Evolutionary conservation across 768 basidiomycete species (phyloP).

Genomic region (Asterophora parasitica): DNA sequence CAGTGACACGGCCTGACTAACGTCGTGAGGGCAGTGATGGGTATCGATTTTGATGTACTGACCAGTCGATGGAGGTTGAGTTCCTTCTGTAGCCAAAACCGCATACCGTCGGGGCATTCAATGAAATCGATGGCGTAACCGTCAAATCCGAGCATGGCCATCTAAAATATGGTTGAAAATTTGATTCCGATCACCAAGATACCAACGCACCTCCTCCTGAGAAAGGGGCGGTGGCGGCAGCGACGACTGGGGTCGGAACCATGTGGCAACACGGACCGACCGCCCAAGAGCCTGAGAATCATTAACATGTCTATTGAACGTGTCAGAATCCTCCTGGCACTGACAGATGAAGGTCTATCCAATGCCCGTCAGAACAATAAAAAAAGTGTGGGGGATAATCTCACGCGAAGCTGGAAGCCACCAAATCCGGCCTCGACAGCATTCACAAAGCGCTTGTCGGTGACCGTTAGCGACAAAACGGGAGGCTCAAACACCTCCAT

Average conservation of each 20-base stretch:
- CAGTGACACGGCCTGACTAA: conserved; percentile 55
- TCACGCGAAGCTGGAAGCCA: conserved; percentile 57
- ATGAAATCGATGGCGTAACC: conserved; percentile 82
- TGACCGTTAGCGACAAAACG: conserved; percentile 63
- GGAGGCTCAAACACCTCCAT: conserved; percentile 88
- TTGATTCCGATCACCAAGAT: background rate
- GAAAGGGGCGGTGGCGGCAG: conserved; percentile 51
- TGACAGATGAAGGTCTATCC: conserved; percentile 83
- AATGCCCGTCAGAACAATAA: too few relatives aligned
- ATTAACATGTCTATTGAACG: conserved; percentile 63
- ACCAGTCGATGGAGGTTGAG: conserved; percentile 73
- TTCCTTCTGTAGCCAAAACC: conserved; percentile 62
- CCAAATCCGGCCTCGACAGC: conserved; percentile 74
- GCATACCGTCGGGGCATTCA: conserved; percentile 69
- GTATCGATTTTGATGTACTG: conserved; percentile 19
- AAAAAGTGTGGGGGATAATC: conserved; percentile 2
- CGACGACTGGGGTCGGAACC: conserved; percentile 51
- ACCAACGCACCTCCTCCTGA: conserved; percentile 45
- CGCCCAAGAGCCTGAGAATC: conserved; percentile 54
- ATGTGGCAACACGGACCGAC: conserved; percentile 55
- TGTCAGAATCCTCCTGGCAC: conserved; percentile 73
- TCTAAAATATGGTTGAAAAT: conserved; percentile 32
- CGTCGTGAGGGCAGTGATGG: background rate
- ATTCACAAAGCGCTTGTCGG: conserved; percentile 54
- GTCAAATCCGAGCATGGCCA: conserved; percentile 63